phyloP scores from a whole-genome alignment of 805 yeast species.

The Nakazawaea molendinolei region DNA sequence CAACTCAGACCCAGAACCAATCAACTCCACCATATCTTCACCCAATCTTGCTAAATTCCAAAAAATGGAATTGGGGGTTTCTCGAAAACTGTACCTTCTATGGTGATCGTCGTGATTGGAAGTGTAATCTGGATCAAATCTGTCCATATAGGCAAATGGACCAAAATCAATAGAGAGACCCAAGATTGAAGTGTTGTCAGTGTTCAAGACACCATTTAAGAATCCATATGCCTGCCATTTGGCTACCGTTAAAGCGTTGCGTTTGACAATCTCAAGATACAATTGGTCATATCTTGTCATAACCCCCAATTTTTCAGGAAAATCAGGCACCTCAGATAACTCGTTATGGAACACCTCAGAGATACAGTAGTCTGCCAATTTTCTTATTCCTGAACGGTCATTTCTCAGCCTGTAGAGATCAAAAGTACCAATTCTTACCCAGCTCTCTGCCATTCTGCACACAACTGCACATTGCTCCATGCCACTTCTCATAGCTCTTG shows the following conservation, averaged over 20 bases:
- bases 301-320: conserved; percentile 26
- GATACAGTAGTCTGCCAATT: conserved; percentile 68
- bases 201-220: conserved; percentile 87
- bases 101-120: conserved; percentile 84
- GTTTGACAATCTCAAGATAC: conserved; percentile 60
- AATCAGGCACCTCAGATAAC: conserved; percentile 12
- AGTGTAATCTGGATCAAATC: conserved; percentile 72
- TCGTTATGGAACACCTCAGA: conserved; percentile 47
- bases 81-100: conserved; percentile 69
- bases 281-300: conserved; percentile 61
- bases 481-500: conserved; percentile 64
- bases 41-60: conserved; percentile 87
- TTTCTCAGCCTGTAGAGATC: conserved; percentile 74
- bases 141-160: conserved; percentile 88
- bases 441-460: conserved; percentile 72
- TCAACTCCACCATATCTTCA: conserved; percentile 72
- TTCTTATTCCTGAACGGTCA: conserved; percentile 54
- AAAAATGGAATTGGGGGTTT: conserved; percentile 84
- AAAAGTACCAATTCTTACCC: conserved; percentile 87
- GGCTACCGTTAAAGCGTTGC: conserved; percentile 76
- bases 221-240: conserved; percentile 90
- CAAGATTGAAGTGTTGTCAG: conserved; percentile 86
- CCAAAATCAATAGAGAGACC: conserved; percentile 93
- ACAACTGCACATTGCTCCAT: conserved; percentile 83
- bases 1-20: conserved; percentile 62